phyloP scores from a whole-genome alignment of 768 basidiomycete genomes.

The Auricularia auricula-judae region DNA sequence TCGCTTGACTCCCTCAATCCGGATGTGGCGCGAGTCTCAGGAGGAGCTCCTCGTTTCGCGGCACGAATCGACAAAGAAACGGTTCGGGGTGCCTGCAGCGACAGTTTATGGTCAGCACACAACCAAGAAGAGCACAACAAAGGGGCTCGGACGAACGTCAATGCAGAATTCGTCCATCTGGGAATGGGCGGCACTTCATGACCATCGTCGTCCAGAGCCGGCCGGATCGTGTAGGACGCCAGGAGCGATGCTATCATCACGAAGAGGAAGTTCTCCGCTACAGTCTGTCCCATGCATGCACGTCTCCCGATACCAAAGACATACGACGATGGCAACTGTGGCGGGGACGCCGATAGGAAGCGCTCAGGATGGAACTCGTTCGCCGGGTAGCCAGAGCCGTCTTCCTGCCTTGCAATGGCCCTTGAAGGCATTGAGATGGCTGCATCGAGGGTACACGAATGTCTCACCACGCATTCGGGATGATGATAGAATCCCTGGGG shows the following conservation, averaged over 20 bases:
- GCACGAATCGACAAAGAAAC: background rate
- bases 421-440: background rate
- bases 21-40: too few species aligned
- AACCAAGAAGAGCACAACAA: background rate
- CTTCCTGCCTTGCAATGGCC: background rate
- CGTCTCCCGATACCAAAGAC: constrained; percentile 1
- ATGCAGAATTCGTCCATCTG: background rate
- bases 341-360: background rate
- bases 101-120: background rate
- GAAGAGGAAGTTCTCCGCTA: background rate
- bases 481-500: constrained; percentile 8
- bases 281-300: background rate
- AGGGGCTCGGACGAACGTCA: background rate
- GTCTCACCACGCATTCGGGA: constrained; percentile 9
- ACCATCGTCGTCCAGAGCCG: background rate
- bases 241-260: background rate
- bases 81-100: background rate
- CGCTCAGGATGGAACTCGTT: constrained; percentile 1
- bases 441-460: background rate
- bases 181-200: background rate
- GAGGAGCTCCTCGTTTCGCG: background rate
- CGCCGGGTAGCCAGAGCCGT: background rate
- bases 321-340: background rate
- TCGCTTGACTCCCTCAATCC: too few species aligned
- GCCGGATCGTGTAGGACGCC: background rate